Conservation (phyloP, 1,139 yeast genomes). For the Protomyces inundatus region DNA sequence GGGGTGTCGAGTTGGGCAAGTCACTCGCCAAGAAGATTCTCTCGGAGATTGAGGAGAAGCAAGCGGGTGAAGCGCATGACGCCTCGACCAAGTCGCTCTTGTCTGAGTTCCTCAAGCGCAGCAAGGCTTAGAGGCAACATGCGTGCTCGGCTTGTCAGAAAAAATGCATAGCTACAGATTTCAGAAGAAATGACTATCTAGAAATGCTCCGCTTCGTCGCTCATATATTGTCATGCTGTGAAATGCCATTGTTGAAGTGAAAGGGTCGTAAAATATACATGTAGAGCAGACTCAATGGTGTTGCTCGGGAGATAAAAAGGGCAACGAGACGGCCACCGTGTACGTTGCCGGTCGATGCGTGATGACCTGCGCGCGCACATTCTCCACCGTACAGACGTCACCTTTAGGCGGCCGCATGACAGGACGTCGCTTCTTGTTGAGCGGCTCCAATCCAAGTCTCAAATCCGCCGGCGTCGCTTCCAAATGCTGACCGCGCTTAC, state of each 20-base stretch:
- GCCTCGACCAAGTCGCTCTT: slow-evolving; percentile 86
- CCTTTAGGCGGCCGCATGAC: not conserved
- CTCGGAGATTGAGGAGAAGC: slow-evolving; percentile 65
- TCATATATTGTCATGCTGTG: not conserved
- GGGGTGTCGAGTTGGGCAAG: slow-evolving; percentile 99
- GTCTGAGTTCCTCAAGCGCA: slow-evolving; percentile 73
- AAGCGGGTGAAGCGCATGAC: slow-evolving; percentile 65
- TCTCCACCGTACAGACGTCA: not conserved
- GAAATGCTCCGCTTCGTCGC: not conserved
- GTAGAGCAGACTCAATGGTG: not conserved
- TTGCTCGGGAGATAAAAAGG: no score
- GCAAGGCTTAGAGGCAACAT: not conserved
- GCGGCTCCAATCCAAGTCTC: not conserved
- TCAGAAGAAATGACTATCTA: not conserved
- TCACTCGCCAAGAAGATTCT: slow-evolving; percentile 94
- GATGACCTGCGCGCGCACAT: not conserved
- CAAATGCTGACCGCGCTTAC: not conserved
- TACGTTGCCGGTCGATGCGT: not conserved
- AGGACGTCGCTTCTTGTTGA: not conserved
- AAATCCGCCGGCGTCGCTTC: not conserved
- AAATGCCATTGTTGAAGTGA: not conserved
- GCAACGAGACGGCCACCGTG: not conserved
- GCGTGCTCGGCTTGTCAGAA: not conserved
- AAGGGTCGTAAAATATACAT: not conserved
- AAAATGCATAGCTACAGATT: not conserved